Evolutionary conservation across 768 basidiomycete species (phyloP), one percentile per base, ranked within the genome.

Genomic region (Lactarius indigo): DNA sequence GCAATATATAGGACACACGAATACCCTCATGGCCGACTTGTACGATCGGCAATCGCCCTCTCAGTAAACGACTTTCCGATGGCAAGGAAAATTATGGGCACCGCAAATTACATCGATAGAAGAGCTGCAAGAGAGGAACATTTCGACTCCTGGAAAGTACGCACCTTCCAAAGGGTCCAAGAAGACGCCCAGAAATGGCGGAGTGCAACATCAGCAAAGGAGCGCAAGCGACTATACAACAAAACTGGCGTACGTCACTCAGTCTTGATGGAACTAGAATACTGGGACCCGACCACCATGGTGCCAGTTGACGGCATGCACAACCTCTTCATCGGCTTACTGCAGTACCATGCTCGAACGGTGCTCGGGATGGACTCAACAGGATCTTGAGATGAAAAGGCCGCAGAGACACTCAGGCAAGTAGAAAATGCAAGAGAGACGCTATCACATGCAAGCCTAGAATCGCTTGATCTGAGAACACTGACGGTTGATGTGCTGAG

Each of bases 261-360:
- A 0, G 68, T 73, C 23, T 59, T 76, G 9, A 60, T 71, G 15
- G 54, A 70, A 10, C 68, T 76, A 7, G 69, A 72, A n/a, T 74
- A 76, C 59, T 76, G 75, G 75, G 61, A 73, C 44, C 69, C 69
- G 3, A 67, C 59, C 15, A 59, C 35, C 10, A 67, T 68, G 64
- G 58, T 65, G 2, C 50, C 73, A 6, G 62, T 73, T 13, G 75
- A 76, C 20, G 7, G 72, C 28, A 76, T 76, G 75, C 75, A 76
- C 60, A 47, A 39, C n/a, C 33, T 74, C 12, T 67, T 71, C 33
- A 30, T 74, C n/a, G 63, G 71, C 18, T 31, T 57, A 7, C 63
- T 72, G 15, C 63, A 65, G n/a, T 58, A 64, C 23, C 72, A 73
- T 63, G 70, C 71, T 35, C 30, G 47, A 42, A 63, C 35, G 0